These are phyloP conservation scores for Gnaphalium uliginosum DNA, from an alignment of 129 eudicot genomes.

Conservation along the genomic window DNA sequence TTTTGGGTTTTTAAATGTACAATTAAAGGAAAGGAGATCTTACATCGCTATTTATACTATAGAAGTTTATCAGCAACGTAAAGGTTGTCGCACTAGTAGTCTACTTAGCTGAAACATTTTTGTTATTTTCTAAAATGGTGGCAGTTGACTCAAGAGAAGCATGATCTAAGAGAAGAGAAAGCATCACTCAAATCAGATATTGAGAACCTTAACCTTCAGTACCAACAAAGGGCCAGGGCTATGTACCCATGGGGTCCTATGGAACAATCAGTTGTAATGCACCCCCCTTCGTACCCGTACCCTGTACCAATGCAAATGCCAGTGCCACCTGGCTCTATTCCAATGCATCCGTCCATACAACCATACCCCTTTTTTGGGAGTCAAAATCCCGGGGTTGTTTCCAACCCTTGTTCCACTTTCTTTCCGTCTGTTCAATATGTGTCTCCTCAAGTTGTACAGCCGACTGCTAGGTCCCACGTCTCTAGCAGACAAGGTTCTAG, in stretches of 20 bases:
- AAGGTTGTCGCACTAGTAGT: not conserved
- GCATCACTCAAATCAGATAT: slow-evolving; percentile 79
- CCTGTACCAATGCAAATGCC: slow-evolving; percentile 80
- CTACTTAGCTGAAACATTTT: slow-evolving; percentile 11
- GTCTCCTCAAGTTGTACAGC: slow-evolving; percentile 57
- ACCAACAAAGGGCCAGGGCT: slow-evolving; percentile 70
- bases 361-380: slow-evolving; percentile 71
- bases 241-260: slow-evolving; percentile 81
- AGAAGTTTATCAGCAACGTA: not conserved
- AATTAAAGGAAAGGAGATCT: too few species aligned
- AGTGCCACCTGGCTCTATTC: slow-evolving; percentile 49
- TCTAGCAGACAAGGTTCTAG: slow-evolving; percentile 60
- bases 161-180: slow-evolving; percentile 90
- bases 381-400: slow-evolving; percentile 71
- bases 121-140: not conserved
- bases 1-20: too few species aligned
- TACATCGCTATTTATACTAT: not conserved
- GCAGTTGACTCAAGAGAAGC: slow-evolving; percentile 94
- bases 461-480: slow-evolving; percentile 50
- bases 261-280: slow-evolving; percentile 89
- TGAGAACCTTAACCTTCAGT: slow-evolving; percentile 73
- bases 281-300: slow-evolving; percentile 83
- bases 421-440: slow-evolving; percentile 60
- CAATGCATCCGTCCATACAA: slow-evolving; percentile 87
- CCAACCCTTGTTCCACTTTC: slow-evolving; percentile 68